Conservation (phyloP, 805 yeast genomes). For the Torulaspora gathmanii region DNA sequence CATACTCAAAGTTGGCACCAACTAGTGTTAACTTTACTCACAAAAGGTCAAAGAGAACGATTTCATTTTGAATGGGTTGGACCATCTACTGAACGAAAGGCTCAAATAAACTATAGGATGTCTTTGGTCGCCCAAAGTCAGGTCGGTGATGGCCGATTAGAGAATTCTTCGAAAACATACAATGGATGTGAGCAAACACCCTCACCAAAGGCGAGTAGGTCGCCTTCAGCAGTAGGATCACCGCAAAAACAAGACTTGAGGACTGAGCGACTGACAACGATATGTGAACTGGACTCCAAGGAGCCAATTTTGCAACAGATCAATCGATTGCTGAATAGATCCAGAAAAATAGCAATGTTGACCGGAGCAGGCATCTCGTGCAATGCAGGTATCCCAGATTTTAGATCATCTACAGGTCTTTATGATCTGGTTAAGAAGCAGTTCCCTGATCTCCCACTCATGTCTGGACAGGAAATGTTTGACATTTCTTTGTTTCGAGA, state of each 20-base stretch:
- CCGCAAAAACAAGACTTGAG: conserved; percentile 12
- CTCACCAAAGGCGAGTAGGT: conserved; percentile 9
- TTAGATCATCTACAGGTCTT: conserved; percentile 77
- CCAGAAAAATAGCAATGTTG: conserved; percentile 54
- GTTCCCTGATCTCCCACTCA: conserved; percentile 52
- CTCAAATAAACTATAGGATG: neutral
- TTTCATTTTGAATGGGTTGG: neutral
- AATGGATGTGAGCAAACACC: conserved; percentile 9
- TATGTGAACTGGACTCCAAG: conserved; percentile 13
- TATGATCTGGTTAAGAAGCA: conserved; percentile 66
- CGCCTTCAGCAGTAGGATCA: conserved; percentile 4
- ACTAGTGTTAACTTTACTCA: neutral
- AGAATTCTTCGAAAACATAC: neutral
- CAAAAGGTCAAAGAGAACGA: neutral
- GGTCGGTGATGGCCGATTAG: neutral
- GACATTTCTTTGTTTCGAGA: conserved; percentile 78
- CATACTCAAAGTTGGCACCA: neutral
- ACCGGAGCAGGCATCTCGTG: conserved; percentile 98
- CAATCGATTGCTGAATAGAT: conserved; percentile 25
- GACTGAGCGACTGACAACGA: conserved; percentile 18
- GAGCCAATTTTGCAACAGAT: conserved; percentile 25
- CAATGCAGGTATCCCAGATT: conserved; percentile 96
- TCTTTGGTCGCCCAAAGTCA: neutral
- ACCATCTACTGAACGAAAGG: neutral
- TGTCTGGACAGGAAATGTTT: conserved; percentile 85